Percentiles rank a stretch among this genome's conserved stretches.
Conservation (phyloP, 164 flowering plant species). For the Magnolia sinica region DNA sequence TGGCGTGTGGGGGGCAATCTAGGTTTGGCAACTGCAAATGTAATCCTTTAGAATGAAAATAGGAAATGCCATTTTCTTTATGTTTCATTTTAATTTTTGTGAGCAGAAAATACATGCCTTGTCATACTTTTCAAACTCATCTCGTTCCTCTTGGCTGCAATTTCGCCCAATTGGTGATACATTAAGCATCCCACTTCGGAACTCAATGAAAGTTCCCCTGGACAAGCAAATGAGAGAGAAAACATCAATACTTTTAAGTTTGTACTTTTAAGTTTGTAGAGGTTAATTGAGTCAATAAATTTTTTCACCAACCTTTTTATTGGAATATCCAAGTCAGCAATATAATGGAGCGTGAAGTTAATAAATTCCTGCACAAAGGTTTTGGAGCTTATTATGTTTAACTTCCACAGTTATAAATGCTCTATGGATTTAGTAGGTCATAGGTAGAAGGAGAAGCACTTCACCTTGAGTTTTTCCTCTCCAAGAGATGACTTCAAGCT, state of each 20-base stretch:
- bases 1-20: no score
- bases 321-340: slow-evolving; percentile 99
- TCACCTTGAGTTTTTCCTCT: slow-evolving; percentile 90
- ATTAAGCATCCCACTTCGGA: slow-evolving; percentile 95
- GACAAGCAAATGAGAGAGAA: background rate
- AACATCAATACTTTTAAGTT: background rate
- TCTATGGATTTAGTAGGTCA: background rate
- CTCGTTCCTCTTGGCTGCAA: slow-evolving; percentile 97
- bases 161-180: slow-evolving; percentile 97
- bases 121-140: slow-evolving; percentile 90
- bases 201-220: slow-evolving; percentile 98
- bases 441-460: slow-evolving; percentile 8
- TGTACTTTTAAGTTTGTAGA: background rate
- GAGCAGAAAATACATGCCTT: slow-evolving; percentile 47
- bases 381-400: slow-evolving; percentile 1
- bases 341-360: slow-evolving; percentile 88
- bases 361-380: slow-evolving; percentile 71
- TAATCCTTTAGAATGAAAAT: background rate
- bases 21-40: background rate
- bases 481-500: slow-evolving; percentile 86
- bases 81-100: background rate
- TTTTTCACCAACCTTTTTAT: slow-evolving; percentile 69
- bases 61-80: background rate
- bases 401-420: background rate
- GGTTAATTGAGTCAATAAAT: no score